Percentiles rank a stretch among this genome's conserved stretches.
Evolutionary conservation across 306 rosid species (phyloP).

Genomic region (Vicia sativa): DNA sequence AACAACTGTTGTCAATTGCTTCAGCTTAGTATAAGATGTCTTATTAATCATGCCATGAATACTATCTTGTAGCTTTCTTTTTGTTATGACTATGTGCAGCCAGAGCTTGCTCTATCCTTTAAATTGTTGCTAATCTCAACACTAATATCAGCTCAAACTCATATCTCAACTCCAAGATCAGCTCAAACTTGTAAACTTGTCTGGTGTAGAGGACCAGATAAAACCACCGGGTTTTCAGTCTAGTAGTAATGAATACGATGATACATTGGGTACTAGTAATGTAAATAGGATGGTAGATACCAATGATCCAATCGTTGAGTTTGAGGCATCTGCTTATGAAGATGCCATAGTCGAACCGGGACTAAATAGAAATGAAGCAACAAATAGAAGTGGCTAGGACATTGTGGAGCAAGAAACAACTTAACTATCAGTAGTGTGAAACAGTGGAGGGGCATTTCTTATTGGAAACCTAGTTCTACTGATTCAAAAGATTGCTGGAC

Average conservation of each 20-base stretch:
- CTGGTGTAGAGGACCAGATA: constrained; percentile 49
- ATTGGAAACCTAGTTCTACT: constrained; percentile 71
- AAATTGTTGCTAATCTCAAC: constrained; percentile 95
- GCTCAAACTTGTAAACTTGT: constrained; percentile 48
- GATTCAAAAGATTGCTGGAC: constrained; percentile 68
- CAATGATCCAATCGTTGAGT: constrained; percentile 71
- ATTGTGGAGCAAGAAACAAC: constrained; percentile 73
- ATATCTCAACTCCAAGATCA: no score
- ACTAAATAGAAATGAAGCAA: constrained; percentile 80
- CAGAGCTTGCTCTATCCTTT: constrained; percentile 88
- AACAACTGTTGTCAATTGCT: no score
- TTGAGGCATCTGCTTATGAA: constrained; percentile 64
- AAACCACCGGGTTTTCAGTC: constrained; percentile 23
- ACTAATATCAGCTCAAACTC: constrained; percentile 42
- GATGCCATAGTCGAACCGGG: constrained; percentile 60
- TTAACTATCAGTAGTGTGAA: constrained; percentile 51
- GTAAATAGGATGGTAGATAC: constrained; percentile 43
- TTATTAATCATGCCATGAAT: no score
- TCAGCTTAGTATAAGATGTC: no score
- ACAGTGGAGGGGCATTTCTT: constrained; percentile 48
- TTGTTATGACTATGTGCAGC: constrained; percentile 50
- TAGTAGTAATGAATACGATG: constrained; percentile 45
- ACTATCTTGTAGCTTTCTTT: no score
- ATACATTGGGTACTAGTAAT: constrained; percentile 16
- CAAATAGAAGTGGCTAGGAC: constrained; percentile 51